Conservation (phyloP, 352 stramenopile genomes). For the Pythium scleroteichum region DNA sequence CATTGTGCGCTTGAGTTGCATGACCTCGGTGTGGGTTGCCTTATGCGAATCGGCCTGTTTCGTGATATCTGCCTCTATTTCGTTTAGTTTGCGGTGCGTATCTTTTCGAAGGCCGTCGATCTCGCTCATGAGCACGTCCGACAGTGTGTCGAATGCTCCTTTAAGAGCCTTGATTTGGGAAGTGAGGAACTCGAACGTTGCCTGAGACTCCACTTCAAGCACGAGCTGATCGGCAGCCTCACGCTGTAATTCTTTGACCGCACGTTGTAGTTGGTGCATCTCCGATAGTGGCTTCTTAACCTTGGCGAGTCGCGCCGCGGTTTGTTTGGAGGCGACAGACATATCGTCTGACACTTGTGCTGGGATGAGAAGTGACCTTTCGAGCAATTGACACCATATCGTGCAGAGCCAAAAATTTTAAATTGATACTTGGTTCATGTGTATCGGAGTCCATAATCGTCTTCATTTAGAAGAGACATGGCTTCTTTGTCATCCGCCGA, state of each 20-base stretch:
- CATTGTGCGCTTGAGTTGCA: conserved; percentile 73
- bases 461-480: conserved; percentile 66
- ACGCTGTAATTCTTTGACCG: conserved; percentile 74
- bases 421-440: conserved; percentile 34
- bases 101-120: conserved; percentile 72
- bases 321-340: conserved; percentile 54
- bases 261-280: conserved; percentile 79
- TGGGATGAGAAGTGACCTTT: no score
- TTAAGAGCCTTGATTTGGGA: conserved; percentile 77
- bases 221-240: conserved; percentile 74
- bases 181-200: conserved; percentile 82
- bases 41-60: conserved; percentile 63
- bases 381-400: no score
- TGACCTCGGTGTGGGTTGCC: conserved; percentile 61
- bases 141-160: conserved; percentile 75
- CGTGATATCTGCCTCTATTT: conserved; percentile 61
- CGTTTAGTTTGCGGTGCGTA: conserved; percentile 52
- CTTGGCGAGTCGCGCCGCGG: conserved; percentile 65
- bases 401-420: conserved; percentile 6
- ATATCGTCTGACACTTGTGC: conserved; percentile 27
- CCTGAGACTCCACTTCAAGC: conserved; percentile 78
- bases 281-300: conserved; percentile 79
- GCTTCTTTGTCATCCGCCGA: conserved; percentile 86
- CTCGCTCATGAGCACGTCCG: conserved; percentile 76
- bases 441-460: conserved; percentile 77